These are phyloP conservation scores for Sugiyamaella chiloensis DNA, from an alignment of 805 yeast genomes.

Conservation along the genomic window DNA sequence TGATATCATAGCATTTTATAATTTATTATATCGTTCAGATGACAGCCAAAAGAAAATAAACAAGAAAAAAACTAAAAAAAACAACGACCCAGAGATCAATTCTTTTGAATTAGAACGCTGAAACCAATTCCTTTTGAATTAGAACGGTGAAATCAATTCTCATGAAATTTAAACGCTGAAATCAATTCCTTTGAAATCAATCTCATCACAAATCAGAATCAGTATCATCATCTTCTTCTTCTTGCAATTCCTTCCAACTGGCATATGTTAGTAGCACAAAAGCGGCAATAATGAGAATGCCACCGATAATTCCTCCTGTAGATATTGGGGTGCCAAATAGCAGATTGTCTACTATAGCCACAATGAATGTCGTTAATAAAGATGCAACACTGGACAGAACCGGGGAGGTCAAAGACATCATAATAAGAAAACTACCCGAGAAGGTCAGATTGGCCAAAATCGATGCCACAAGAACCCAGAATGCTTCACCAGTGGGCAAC, in stretches of 20 bases:
- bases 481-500: conserved; percentile 42
- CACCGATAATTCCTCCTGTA: conserved; percentile 61
- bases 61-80: too few species aligned
- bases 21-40: not conserved
- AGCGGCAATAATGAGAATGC: conserved; percentile 64
- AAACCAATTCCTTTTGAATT: too few species aligned
- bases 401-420: conserved; percentile 83
- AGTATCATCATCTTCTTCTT: conserved; percentile 35
- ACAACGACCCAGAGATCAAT: too few species aligned
- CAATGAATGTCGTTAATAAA: conserved; percentile 71
- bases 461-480: conserved; percentile 51
- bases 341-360: conserved; percentile 72
- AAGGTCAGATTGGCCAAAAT: conserved; percentile 62
- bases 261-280: conserved; percentile 52
- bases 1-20: conserved; percentile 3
- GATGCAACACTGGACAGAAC: conserved; percentile 69
- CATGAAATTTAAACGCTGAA: too few species aligned
- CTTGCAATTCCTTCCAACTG: conserved; percentile 36
- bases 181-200: too few species aligned
- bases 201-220: too few species aligned
- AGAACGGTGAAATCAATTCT: too few species aligned
- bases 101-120: too few species aligned
- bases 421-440: conserved; percentile 66
- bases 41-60: not conserved
- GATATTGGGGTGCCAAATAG: conserved; percentile 59